Percentiles rank a stretch among this genome's conserved stretches.
Conservation (phyloP, 2,329 filamentous ascomycete species). For the Fusarium haematococcum region DNA sequence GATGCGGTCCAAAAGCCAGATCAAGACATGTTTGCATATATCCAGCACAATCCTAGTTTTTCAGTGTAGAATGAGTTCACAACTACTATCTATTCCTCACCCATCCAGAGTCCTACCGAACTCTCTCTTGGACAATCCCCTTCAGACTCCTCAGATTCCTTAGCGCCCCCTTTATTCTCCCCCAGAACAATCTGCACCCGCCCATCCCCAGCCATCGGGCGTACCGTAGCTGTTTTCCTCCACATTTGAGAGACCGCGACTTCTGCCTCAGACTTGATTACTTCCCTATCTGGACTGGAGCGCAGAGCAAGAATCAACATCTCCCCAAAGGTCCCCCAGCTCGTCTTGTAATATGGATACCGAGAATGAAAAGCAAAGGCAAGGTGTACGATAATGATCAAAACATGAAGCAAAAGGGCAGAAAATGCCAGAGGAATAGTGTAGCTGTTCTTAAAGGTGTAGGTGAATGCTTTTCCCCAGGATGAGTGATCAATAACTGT, state of each 20-base stretch:
- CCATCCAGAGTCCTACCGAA: not conserved
- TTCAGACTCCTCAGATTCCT: not conserved
- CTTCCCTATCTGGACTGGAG: not conserved
- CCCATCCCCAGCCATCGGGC: not conserved
- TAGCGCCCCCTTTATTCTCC: not conserved
- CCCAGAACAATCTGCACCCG: not conserved
- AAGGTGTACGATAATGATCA: not conserved
- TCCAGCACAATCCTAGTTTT: not conserved
- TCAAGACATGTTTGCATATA: too few relatives aligned
- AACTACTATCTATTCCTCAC: not conserved
- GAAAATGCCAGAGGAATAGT: not conserved
- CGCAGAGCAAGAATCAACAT: not conserved
- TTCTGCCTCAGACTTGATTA: not conserved
- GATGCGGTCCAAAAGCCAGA: too few relatives aligned
- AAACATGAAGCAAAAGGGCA: not conserved
- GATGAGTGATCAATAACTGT: not conserved
- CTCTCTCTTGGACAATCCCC: not conserved
- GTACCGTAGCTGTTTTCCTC: not conserved
- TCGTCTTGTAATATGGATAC: not conserved
- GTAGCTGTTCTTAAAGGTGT: not conserved
- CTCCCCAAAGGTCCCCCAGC: not conserved
- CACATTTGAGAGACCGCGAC: not conserved
- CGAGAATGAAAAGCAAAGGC: not conserved
- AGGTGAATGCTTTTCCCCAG: not conserved
- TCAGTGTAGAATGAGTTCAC: not conserved